These are phyloP conservation scores for Chlamydomonas incerta DNA, from an alignment of 139 green algal genomes.

Conservation along the genomic window DNA sequence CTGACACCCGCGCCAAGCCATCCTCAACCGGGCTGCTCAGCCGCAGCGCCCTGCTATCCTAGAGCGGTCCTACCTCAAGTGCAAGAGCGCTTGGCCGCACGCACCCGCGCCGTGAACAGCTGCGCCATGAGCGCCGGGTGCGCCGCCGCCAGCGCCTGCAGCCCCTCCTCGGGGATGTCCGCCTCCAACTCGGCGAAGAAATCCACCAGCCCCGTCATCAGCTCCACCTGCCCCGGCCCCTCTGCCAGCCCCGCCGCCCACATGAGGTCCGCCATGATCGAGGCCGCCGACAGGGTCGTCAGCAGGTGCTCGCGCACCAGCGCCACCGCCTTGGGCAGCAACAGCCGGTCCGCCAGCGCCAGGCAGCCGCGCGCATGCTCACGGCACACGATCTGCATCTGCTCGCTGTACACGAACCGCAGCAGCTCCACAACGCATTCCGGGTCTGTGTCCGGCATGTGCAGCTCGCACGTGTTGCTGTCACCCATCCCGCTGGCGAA, in stretches of 20 bases:
- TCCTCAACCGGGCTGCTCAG: too few species aligned
- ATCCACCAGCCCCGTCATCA: background rate
- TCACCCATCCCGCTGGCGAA: background rate
- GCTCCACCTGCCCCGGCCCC: background rate
- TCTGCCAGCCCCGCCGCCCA: background rate
- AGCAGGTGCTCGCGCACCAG: background rate
- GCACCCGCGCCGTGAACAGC: too few species aligned
- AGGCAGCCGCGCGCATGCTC: background rate
- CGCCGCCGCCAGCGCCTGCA: too few species aligned
- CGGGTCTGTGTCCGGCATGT: background rate
- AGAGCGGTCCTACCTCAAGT: too few species aligned
- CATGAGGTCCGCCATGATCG: background rate
- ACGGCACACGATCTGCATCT: background rate
- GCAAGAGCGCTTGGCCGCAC: too few species aligned
- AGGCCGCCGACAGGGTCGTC: background rate
- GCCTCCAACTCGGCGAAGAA: too few species aligned
- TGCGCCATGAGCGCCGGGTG: too few species aligned
- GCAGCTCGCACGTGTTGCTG: background rate
- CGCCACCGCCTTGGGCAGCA: background rate
- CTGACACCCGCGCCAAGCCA: too few species aligned
- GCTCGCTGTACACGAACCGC: background rate
- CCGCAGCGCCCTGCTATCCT: too few species aligned
- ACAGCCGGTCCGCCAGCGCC: background rate
- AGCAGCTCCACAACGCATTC: background rate
- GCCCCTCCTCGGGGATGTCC: too few species aligned